Percentiles rank a stretch among this genome's conserved stretches.
phyloP scores from a whole-genome alignment of 2,329 filamentous ascomycete genomes.

The Bipolaris victoriae region DNA sequence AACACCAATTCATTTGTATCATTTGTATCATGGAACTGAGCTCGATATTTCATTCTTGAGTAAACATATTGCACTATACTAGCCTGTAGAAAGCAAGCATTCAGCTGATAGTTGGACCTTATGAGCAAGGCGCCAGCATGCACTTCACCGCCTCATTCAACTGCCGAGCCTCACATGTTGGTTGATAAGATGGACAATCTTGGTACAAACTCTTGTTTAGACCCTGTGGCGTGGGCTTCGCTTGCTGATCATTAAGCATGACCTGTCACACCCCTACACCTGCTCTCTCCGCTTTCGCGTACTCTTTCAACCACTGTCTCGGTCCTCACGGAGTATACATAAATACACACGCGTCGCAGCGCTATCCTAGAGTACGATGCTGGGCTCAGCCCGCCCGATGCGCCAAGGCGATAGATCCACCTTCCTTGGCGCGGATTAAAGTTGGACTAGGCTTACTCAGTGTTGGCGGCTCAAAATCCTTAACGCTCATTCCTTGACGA shows the following conservation, averaged over 20 bases:
- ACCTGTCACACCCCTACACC: not conserved
- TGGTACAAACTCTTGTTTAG: slow-evolving; percentile 8
- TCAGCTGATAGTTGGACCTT: not conserved
- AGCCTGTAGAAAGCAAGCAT: not conserved
- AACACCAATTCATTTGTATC: not conserved
- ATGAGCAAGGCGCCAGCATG: not conserved
- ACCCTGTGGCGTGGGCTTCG: slow-evolving; percentile 1
- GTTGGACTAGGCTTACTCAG: slow-evolving; percentile 2
- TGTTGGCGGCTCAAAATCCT: slow-evolving; percentile 5
- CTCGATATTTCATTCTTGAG: slow-evolving; percentile 1
- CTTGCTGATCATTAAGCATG: slow-evolving; percentile 3
- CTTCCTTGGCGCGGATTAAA: not conserved
- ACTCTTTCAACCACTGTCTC: not conserved
- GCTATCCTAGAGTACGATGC: slow-evolving; percentile 7
- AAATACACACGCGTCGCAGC: slow-evolving; percentile 4
- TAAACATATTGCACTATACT: not conserved
- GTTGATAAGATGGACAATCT: slow-evolving; percentile 1
- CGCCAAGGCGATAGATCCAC: slow-evolving; percentile 10
- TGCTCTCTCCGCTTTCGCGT: slow-evolving; percentile 8
- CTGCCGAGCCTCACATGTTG: not conserved
- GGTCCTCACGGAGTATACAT: not conserved
- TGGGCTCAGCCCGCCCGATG: slow-evolving; percentile 2
- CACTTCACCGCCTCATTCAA: not conserved
- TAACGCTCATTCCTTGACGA: slow-evolving; percentile 11
- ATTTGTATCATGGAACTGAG: not conserved